Evolutionary conservation across 345 rosid genomes (phyloP).

Genomic region (Lepidium aucheri): DNA sequence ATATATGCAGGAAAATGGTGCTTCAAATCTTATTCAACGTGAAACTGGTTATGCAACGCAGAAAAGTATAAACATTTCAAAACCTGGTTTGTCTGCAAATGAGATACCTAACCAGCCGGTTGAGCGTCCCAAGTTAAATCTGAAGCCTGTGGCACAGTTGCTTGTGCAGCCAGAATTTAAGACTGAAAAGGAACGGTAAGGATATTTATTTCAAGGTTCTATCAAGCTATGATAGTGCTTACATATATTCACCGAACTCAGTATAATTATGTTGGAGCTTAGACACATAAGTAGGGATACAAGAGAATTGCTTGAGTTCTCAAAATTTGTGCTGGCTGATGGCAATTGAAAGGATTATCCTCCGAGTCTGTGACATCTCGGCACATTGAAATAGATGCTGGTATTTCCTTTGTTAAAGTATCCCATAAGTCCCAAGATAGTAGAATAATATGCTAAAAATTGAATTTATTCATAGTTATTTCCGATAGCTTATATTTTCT

Average conservation of each 20-base stretch:
- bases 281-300: not conserved
- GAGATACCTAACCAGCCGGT: slow-evolving; percentile 46
- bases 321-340: not conserved
- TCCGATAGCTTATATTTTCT: not conserved
- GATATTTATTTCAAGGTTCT: not conserved
- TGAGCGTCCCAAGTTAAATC: slow-evolving; percentile 55
- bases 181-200: slow-evolving; percentile 56
- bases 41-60: slow-evolving; percentile 24
- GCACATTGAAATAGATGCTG: not conserved
- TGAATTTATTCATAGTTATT: not conserved
- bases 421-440: slow-evolving; percentile 6
- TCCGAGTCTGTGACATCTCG: not conserved
- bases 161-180: slow-evolving; percentile 39
- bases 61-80: slow-evolving; percentile 26
- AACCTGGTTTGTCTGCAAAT: slow-evolving; percentile 31
- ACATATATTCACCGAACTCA: not conserved
- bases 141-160: slow-evolving; percentile 58
- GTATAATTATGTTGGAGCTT: not conserved
- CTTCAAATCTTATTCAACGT: slow-evolving; percentile 24
- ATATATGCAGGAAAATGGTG: slow-evolving; percentile 23
- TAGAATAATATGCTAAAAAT: not conserved
- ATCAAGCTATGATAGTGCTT: not conserved
- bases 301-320: not conserved
- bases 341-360: not conserved
- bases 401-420: not conserved